Conservation (phyloP, 2,329 filamentous ascomycete genomes). For the Pyrenochaeta sp. region DNA sequence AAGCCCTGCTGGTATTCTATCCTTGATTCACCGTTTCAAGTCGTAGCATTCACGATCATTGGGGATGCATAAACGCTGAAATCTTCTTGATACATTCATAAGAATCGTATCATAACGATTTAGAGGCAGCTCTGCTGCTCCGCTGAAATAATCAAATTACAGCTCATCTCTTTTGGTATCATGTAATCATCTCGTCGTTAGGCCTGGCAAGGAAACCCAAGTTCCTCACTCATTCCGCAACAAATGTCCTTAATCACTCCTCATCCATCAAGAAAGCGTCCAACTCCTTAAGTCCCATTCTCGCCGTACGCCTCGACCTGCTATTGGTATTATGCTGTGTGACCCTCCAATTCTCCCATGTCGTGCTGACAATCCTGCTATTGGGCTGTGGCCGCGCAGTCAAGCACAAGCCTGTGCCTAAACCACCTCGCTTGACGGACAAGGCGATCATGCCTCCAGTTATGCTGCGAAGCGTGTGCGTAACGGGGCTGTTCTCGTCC, state of each 20-base stretch:
- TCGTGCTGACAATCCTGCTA: slow-evolving; percentile 28
- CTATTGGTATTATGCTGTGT: slow-evolving; percentile 1
- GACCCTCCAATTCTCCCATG: slow-evolving; percentile 32
- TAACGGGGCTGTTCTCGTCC: slow-evolving; percentile 47
- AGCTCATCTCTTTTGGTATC: too few relatives aligned
- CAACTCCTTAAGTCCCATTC: slow-evolving; percentile 8
- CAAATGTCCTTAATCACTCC: too few relatives aligned
- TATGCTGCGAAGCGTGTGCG: slow-evolving; percentile 47
- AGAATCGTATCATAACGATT: too few relatives aligned
- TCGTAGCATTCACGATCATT: too few relatives aligned
- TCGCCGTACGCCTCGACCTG: slow-evolving; percentile 1
- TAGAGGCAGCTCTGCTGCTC: background rate
- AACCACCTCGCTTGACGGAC: slow-evolving; percentile 23
- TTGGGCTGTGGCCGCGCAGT: slow-evolving; percentile 23
- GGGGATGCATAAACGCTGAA: too few relatives aligned
- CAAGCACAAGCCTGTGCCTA: slow-evolving; percentile 22
- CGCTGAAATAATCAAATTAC: too few relatives aligned
- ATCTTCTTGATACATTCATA: too few relatives aligned
- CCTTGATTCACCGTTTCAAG: too few relatives aligned
- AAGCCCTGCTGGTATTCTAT: too few relatives aligned
- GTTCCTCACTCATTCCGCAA: too few relatives aligned
- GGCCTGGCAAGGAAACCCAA: too few relatives aligned
- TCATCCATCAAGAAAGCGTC: slow-evolving; percentile 15
- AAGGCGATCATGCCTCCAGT: slow-evolving; percentile 46
- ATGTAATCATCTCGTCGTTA: too few relatives aligned